Evolutionary conservation across 768 basidiomycete species (phyloP).

Genomic region (Pulveroboletus frians): DNA sequence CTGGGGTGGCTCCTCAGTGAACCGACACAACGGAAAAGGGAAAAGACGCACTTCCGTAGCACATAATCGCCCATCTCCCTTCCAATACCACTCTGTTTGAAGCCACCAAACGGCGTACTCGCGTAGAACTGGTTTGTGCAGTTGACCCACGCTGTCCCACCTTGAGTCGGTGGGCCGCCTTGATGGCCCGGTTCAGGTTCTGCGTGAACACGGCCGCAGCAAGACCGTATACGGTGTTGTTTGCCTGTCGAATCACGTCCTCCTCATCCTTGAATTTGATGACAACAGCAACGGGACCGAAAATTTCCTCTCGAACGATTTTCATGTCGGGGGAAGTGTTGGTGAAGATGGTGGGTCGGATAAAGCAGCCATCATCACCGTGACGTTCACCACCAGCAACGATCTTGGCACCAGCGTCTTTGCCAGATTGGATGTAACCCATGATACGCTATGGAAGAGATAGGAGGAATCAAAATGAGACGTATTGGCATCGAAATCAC

Average conservation of each 20-base stretch:
- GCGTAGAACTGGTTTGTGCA: constrained; percentile 27
- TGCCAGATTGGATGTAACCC: constrained; percentile 73
- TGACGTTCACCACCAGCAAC: constrained; percentile 57
- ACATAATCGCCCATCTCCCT: constrained; percentile 80
- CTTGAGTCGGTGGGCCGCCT: constrained; percentile 66
- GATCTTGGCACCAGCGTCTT: constrained; percentile 62
- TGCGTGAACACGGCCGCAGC: constrained; percentile 83
- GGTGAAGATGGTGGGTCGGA: constrained; percentile 72
- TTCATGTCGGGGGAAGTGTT: constrained; percentile 64
- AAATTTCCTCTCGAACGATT: constrained; percentile 73
- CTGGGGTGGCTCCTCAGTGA: not conserved
- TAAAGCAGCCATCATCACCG: constrained; percentile 63
- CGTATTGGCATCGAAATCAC: constrained; percentile 16
- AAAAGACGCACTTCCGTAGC: constrained; percentile 40
- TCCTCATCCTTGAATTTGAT: constrained; percentile 70
- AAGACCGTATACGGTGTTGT: constrained; percentile 84
- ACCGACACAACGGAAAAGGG: not conserved
- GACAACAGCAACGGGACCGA: constrained; percentile 74
- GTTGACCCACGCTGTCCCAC: constrained; percentile 73
- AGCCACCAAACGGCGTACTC: constrained; percentile 77
- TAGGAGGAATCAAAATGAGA: not conserved
- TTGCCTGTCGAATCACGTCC: constrained; percentile 68
- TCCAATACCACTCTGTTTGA: constrained; percentile 79
- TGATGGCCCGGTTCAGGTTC: constrained; percentile 69
- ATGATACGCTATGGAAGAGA: constrained; percentile 56